Evolutionary conservation across 1,284 basidiomycete genomes (phyloP).

Genomic region (Mycosarcoma mackinlayi): DNA sequence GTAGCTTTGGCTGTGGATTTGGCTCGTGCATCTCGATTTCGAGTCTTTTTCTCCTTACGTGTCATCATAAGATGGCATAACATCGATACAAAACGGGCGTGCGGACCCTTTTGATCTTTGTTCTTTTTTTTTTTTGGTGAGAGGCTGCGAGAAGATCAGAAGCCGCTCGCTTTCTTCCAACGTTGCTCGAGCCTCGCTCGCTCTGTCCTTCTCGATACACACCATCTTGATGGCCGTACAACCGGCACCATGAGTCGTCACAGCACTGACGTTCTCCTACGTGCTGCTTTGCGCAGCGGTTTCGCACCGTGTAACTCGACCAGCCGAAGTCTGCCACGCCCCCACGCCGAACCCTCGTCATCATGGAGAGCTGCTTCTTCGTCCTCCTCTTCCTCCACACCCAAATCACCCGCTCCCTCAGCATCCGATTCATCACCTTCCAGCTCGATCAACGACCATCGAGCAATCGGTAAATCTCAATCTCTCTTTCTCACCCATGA

Average conservation of each 20-base stretch:
- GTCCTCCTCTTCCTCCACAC: conserved; percentile 1
- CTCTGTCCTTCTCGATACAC: too few relatives aligned
- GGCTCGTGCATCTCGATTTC: conserved; percentile 13
- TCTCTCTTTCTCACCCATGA: conserved; percentile 65
- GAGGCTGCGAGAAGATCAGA: not conserved
- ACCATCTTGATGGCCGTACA: not conserved
- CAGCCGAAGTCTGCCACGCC: not conserved
- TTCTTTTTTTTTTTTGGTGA: too few relatives aligned
- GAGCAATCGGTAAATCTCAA: conserved; percentile 56
- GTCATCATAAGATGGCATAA: too few relatives aligned
- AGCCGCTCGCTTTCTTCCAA: not conserved
- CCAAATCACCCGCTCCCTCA: conserved; percentile 2
- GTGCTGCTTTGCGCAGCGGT: conserved; percentile 15
- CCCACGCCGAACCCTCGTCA: not conserved
- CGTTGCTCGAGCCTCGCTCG: too few relatives aligned
- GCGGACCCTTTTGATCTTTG: too few relatives aligned
- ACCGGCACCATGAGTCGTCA: conserved; percentile 12
- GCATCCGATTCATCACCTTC: not conserved
- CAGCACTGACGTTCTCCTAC: conserved; percentile 7
- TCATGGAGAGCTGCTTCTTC: conserved; percentile 11
- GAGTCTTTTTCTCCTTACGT: conserved; percentile 12
- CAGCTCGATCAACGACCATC: conserved; percentile 49
- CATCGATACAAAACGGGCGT: too few relatives aligned
- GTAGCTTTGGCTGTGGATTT: conserved; percentile 5
- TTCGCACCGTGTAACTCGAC: not conserved